Evolutionary conservation across 345 rosid species (phyloP).

Genomic region (Gossypium stocksii): DNA sequence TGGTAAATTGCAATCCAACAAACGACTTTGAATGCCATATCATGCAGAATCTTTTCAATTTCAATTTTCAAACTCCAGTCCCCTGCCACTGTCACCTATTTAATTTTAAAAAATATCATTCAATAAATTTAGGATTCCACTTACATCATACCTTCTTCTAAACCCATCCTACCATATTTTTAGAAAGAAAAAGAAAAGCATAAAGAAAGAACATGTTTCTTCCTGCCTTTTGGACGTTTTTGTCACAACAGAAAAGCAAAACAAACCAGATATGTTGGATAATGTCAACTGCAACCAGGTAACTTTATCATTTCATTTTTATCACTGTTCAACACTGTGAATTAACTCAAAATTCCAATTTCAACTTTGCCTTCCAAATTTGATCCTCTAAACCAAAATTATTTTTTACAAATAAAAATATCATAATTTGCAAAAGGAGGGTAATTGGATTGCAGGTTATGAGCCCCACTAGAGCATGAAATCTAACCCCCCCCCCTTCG

Average conservation of each 20-base stretch:
- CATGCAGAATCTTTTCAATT: neutral
- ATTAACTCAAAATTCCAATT: slow-evolving; percentile 10
- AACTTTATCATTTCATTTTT: neutral
- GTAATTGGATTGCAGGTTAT: slow-evolving; percentile 11
- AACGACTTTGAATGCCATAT: neutral
- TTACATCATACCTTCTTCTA: too few relatives aligned
- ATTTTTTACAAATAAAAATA: neutral
- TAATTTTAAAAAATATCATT: too few relatives aligned
- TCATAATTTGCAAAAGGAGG: neutral
- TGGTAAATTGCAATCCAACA: neutral
- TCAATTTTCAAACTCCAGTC: neutral
- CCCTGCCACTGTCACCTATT: too few relatives aligned
- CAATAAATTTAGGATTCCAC: too few relatives aligned
- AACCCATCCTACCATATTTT: too few relatives aligned
- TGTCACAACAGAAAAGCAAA: neutral
- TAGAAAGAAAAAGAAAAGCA: neutral
- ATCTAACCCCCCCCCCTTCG: neutral
- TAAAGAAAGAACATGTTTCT: neutral
- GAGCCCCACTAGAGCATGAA: slow-evolving; percentile 41
- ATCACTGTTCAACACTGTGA: neutral
- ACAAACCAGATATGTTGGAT: neutral
- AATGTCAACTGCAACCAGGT: neutral
- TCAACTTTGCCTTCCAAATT: neutral
- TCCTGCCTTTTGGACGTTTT: neutral
- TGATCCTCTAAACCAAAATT: slow-evolving; percentile 5